Conservation (phyloP, 371 early-diverging fungal species). For the Saksenaea vasiformis region DNA sequence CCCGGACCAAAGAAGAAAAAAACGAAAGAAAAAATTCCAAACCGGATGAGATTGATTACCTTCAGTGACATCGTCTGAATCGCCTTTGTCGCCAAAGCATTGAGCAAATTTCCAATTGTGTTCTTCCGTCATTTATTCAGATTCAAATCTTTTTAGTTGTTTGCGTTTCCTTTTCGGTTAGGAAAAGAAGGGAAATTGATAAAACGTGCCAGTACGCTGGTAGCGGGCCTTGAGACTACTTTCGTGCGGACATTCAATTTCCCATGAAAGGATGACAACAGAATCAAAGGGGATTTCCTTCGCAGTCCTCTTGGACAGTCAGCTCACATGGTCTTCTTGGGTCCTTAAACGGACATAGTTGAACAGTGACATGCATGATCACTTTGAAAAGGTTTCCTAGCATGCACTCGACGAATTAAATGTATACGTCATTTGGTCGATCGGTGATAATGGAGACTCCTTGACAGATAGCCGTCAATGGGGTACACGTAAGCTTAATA, state of each 20-base stretch:
- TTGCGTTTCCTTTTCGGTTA: neutral
- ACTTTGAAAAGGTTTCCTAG: no score
- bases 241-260: neutral
- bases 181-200: neutral
- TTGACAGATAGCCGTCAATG: no score
- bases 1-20: neutral
- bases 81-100: conserved; percentile 99
- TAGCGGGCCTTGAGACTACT: neutral
- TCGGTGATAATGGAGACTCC: no score
- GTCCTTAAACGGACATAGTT: no score
- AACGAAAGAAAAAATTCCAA: neutral
- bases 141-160: neutral
- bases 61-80: conserved; percentile 97
- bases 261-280: no score
- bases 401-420: no score
- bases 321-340: no score
- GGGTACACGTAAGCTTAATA: no score
- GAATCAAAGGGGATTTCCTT: no score
- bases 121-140: conserved; percentile 36
- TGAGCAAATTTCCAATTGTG: conserved; percentile 95
- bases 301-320: no score
- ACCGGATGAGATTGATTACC: conserved; percentile 59
- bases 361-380: no score
- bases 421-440: no score
- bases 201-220: neutral